Percentiles rank a stretch among this genome's conserved stretches.
phyloP scores from a whole-genome alignment of 805 yeast species.

The Jamesozyma piceae region DNA sequence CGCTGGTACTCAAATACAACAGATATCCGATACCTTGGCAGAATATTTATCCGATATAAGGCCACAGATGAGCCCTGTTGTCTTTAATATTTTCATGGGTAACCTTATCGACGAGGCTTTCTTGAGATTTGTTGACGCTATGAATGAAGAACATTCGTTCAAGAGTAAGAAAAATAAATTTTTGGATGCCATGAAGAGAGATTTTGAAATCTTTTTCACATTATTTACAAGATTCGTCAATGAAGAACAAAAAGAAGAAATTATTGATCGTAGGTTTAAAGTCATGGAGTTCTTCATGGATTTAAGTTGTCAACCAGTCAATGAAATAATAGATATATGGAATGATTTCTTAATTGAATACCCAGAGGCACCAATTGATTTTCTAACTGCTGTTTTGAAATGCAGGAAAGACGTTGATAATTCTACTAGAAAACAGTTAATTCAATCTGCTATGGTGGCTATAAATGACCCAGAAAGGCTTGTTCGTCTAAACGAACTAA shows the following conservation, averaged over 20 bases:
- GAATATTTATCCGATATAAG: slow-evolving; percentile 66
- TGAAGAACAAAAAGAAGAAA: slow-evolving; percentile 29
- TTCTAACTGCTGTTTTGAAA: slow-evolving; percentile 55
- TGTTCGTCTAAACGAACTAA: slow-evolving; percentile 5
- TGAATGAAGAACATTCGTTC: slow-evolving; percentile 35
- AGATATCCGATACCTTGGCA: slow-evolving; percentile 59
- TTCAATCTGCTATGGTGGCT: slow-evolving; percentile 13
- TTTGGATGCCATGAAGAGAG: slow-evolving; percentile 47
- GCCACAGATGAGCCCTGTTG: slow-evolving; percentile 41
- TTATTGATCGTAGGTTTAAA: slow-evolving; percentile 42
- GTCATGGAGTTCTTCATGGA: slow-evolving; percentile 57
- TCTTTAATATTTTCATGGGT: slow-evolving; percentile 46
- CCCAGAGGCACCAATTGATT: slow-evolving; percentile 68
- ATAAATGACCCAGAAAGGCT: slow-evolving; percentile 17
- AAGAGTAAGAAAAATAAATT: slow-evolving; percentile 37
- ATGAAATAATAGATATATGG: slow-evolving; percentile 49
- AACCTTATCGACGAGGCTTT: slow-evolving; percentile 44
- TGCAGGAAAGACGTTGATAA: slow-evolving; percentile 33
- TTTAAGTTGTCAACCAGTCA: slow-evolving; percentile 38
- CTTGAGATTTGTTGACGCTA: slow-evolving; percentile 39
- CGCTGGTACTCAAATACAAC: slow-evolving; percentile 46
- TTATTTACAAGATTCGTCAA: slow-evolving; percentile 40
- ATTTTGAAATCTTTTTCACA: slow-evolving; percentile 47
- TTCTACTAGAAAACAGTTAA: slow-evolving; percentile 18
- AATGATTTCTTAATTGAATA: slow-evolving; percentile 51